A percentile compares a stretch with the other conserved stretches of the same genome.
Conservation (phyloP, 1,284 basidiomycete species). For the Tilletia setariae region DNA sequence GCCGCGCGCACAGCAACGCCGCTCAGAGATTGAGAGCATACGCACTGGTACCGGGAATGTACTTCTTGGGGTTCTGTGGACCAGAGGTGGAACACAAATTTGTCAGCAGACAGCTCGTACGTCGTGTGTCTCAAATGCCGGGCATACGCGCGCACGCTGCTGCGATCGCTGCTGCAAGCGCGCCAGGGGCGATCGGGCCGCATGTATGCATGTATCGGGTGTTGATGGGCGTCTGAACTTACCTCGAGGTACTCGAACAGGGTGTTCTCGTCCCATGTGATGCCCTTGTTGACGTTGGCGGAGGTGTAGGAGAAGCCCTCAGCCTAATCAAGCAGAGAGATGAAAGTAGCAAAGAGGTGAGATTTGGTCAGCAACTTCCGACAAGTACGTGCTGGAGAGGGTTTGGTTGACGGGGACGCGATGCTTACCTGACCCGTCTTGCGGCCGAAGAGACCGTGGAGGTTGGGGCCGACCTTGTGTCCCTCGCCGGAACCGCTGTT, state of each 20-base stretch:
- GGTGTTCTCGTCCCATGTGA: conserved; percentile 79
- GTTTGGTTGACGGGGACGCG: too few relatives aligned
- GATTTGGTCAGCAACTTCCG: neutral
- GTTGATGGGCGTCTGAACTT: conserved; percentile 13
- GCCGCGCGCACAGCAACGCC: too few relatives aligned
- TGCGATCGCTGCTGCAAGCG: too few relatives aligned
- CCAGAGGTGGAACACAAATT: too few relatives aligned
- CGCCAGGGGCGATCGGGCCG: neutral
- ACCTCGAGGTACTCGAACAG: conserved; percentile 77
- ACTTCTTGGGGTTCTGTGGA: conserved; percentile 82
- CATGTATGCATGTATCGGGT: conserved; percentile 56
- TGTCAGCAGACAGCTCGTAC: too few relatives aligned
- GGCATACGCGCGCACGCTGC: too few relatives aligned
- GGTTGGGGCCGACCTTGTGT: conserved; percentile 88
- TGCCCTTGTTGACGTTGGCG: conserved; percentile 93
- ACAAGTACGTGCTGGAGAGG: neutral
- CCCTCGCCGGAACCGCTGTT: conserved; percentile 65
- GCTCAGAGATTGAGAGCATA: neutral
- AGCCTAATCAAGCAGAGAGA: conserved; percentile 57
- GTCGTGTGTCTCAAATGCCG: too few relatives aligned
- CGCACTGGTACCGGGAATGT: conserved; percentile 53
- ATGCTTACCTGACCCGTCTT: conserved; percentile 66
- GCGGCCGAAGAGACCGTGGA: conserved; percentile 82
- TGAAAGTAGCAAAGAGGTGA: neutral
- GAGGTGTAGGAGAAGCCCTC: conserved; percentile 87